A percentile compares a stretch with the other conserved stretches of the same genome.
Conservation (phyloP, 106 monocot genomes). For the Apostasia shenzhenica region DNA sequence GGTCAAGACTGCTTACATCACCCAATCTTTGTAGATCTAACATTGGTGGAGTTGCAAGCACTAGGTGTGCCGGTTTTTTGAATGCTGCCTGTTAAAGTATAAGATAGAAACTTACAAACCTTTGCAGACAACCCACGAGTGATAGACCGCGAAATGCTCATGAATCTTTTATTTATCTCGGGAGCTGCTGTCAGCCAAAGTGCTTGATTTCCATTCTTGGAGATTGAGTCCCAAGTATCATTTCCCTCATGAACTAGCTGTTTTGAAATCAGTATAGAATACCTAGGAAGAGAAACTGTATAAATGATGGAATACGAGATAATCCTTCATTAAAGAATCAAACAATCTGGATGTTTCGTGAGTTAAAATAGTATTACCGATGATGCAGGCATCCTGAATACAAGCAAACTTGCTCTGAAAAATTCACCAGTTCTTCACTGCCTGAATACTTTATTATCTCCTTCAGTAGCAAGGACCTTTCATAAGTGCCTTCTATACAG, state of each 20-base stretch:
- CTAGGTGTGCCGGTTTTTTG: too few species aligned
- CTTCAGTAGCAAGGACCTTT: conserved; percentile 55
- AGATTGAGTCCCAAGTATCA: conserved; percentile 67
- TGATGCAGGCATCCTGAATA: conserved; percentile 90
- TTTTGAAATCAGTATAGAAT: conserved; percentile 73
- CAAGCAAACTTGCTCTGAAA: conserved; percentile 69
- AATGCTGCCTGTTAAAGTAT: too few species aligned
- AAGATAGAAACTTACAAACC: conserved; percentile 27
- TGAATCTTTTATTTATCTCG: conserved; percentile 73
- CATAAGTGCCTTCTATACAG: conserved; percentile 66
- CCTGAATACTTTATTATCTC: conserved; percentile 30
- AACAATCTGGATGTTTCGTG: conserved; percentile 2
- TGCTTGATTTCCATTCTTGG: conserved; percentile 34
- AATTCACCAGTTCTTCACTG: conserved; percentile 49
- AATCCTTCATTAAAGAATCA: background rate
- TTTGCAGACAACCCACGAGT: conserved; percentile 64
- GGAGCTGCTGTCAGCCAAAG: conserved; percentile 67
- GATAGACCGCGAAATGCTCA: conserved; percentile 49
- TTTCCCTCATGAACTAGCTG: conserved; percentile 44
- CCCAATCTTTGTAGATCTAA: too few species aligned
- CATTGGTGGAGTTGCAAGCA: too few species aligned
- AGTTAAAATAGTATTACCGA: conserved; percentile 30
- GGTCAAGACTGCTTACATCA: too few species aligned
- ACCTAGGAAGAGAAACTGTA: conserved; percentile 24
- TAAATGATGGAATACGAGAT: background rate